Conservation (phyloP, 2,329 filamentous ascomycete genomes). For the Fusarium nodosum region DNA sequence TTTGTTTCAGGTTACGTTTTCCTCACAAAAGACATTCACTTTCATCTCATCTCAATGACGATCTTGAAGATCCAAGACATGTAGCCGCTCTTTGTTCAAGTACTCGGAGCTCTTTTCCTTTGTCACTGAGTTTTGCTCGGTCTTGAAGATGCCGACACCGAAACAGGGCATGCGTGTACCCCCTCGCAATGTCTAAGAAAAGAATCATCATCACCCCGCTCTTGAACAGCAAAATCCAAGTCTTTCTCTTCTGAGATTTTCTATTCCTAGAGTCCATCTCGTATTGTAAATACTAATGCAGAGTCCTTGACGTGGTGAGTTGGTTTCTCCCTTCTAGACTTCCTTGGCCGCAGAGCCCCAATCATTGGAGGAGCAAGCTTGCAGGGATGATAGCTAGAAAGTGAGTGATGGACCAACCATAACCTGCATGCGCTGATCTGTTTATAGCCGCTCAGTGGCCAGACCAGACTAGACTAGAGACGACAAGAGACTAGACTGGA, state of each 20-base stretch:
- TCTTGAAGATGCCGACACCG: conserved; percentile 13
- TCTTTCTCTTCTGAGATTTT: not conserved
- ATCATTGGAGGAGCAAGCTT: conserved; percentile 24
- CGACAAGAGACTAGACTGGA: not conserved
- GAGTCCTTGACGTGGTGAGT: conserved; percentile 30
- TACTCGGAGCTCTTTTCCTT: not conserved
- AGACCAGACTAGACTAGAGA: conserved; percentile 3
- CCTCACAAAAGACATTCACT: not conserved
- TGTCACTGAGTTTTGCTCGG: not conserved
- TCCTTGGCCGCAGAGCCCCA: conserved; percentile 5
- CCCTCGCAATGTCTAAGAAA: conserved; percentile 19
- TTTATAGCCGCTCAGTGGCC: conserved; percentile 37
- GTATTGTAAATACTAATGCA: conserved; percentile 28
- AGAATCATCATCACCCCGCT: conserved; percentile 21
- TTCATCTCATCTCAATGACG: conserved; percentile 11
- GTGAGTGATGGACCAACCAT: conserved; percentile 15
- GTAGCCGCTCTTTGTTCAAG: not conserved
- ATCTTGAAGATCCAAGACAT: conserved; percentile 3
- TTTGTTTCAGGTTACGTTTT: conserved; percentile 31
- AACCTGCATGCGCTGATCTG: conserved; percentile 10
- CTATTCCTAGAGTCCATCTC: conserved; percentile 24
- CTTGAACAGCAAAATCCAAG: conserved; percentile 4
- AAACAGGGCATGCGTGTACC: not conserved
- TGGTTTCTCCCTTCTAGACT: conserved; percentile 1
- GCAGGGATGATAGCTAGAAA: conserved; percentile 21